Percentiles rank a stretch among this genome's conserved stretches.
These are phyloP conservation scores for Herpetomonas tarakana DNA, from an alignment of 208 protist species.

Conservation along the genomic window DNA sequence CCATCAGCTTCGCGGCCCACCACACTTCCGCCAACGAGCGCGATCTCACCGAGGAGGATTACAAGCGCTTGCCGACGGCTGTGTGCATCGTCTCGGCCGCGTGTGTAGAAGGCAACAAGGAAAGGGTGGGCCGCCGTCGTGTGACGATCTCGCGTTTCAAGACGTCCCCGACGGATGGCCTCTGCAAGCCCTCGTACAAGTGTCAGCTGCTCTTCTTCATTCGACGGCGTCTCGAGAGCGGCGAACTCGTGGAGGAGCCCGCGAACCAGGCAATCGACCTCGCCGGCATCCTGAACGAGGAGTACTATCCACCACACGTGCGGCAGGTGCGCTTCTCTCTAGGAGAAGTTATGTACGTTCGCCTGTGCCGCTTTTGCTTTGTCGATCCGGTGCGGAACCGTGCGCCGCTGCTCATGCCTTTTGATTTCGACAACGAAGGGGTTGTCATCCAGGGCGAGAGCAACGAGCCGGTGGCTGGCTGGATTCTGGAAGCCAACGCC, in stretches of 20 bases:
- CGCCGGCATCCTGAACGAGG: conserved; percentile 50
- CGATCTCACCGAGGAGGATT: conserved; percentile 36
- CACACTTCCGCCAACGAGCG: conserved; percentile 40
- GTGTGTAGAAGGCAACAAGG: conserved; percentile 25
- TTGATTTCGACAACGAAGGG: conserved; percentile 54
- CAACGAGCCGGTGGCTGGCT: conserved; percentile 1
- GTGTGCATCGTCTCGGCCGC: conserved; percentile 51
- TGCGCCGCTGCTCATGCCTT: conserved; percentile 48
- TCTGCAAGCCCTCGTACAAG: conserved; percentile 75
- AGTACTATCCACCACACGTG: conserved; percentile 37
- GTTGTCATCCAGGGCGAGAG: conserved; percentile 7
- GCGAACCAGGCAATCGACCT: conserved; percentile 39
- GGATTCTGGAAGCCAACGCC: conserved; percentile 1
- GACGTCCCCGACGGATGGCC: conserved; percentile 40
- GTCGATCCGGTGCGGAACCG: conserved; percentile 26
- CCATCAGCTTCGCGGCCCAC: conserved; percentile 50
- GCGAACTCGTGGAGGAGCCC: conserved; percentile 20
- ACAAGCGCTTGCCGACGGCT: conserved; percentile 42
- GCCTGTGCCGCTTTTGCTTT: conserved; percentile 51
- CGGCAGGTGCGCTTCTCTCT: conserved; percentile 41
- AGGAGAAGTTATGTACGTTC: conserved; percentile 55
- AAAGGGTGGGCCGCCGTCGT: conserved; percentile 41
- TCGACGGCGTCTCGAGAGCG: conserved; percentile 29
- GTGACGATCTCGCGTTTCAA: conserved; percentile 66
- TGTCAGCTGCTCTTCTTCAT: conserved; percentile 50